Conservation (phyloP, 129 eudicot species). For the Pittosporum tobira region DNA sequence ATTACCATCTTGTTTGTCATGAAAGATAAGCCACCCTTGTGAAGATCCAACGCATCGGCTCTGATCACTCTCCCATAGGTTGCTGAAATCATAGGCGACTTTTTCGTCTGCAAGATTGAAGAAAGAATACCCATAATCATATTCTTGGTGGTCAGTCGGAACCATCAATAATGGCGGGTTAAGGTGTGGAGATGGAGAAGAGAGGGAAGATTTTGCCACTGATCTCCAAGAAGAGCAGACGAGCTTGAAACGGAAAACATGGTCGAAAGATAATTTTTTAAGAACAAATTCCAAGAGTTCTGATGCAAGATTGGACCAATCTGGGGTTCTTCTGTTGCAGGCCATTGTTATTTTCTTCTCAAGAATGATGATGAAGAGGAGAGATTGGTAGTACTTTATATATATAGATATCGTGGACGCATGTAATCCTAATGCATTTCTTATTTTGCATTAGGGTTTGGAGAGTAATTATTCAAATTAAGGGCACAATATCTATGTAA, state of each 20-base stretch:
- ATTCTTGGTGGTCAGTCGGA: background rate
- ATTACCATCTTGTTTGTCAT: background rate
- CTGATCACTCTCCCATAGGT: background rate
- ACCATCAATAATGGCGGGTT: background rate
- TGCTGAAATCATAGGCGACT: background rate
- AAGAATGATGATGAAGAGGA: too few species aligned
- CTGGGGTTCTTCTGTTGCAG: too few species aligned
- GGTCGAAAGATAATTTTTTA: background rate
- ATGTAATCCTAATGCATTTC: too few species aligned
- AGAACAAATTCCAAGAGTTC: background rate
- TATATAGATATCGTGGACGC: too few species aligned
- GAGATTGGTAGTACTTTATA: too few species aligned
- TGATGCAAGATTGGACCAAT: background rate
- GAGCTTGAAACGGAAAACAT: background rate
- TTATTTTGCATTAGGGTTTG: too few species aligned
- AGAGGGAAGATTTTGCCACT: background rate
- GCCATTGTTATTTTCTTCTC: too few species aligned
- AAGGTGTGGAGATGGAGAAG: background rate
- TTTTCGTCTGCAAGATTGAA: background rate
- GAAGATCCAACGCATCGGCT: constrained; percentile 16
- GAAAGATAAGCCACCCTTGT: constrained; percentile 13
- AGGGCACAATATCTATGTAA: too few species aligned
- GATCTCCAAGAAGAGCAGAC: background rate
- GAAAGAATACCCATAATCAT: background rate
- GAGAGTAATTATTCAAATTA: too few species aligned